These are phyloP conservation scores for Ophiocordyceps camponoti-saundersi DNA, from an alignment of 2,329 filamentous ascomycete genomes.

Conservation along the genomic window DNA sequence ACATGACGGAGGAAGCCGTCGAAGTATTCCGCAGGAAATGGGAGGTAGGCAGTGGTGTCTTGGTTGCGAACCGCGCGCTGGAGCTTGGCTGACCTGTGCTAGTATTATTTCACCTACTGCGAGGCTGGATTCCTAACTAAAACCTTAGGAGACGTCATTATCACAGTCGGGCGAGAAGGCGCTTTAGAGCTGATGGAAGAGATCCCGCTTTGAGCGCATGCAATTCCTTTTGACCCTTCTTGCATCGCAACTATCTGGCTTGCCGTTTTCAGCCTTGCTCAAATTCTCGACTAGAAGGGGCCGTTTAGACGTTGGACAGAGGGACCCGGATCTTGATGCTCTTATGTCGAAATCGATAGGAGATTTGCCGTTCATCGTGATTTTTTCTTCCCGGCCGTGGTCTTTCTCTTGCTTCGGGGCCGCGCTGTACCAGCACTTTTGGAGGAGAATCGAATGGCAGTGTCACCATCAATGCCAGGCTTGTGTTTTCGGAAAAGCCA, in stretches of 20 bases:
- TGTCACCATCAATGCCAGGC: constrained; percentile 67
- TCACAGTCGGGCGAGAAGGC: constrained; percentile 51
- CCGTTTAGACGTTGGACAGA: not conserved
- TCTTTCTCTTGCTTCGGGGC: constrained; percentile 20
- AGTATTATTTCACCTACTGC: constrained; percentile 63
- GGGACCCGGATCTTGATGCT: not conserved
- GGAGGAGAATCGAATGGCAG: constrained; percentile 46
- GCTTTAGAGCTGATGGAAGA: constrained; percentile 52
- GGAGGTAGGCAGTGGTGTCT: constrained; percentile 32
- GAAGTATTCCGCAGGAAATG: constrained; percentile 55
- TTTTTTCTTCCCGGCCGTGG: constrained; percentile 6
- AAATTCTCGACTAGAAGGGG: not conserved
- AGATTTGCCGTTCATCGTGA: not conserved
- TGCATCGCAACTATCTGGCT: not conserved
- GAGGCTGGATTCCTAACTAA: constrained; percentile 59
- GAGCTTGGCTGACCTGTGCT: not conserved
- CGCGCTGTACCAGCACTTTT: constrained; percentile 7
- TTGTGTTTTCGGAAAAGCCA: constrained; percentile 73
- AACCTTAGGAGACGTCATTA: constrained; percentile 55
- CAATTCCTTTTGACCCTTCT: constrained; percentile 13
- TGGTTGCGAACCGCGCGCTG: not conserved
- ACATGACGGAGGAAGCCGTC: constrained; percentile 43
- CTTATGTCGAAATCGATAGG: not conserved
- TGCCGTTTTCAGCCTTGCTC: not conserved
- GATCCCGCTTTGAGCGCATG: constrained; percentile 36